phyloP scores from a whole-genome alignment of 1,284 basidiomycete genomes.

The Lignosus rhinocerotis region DNA sequence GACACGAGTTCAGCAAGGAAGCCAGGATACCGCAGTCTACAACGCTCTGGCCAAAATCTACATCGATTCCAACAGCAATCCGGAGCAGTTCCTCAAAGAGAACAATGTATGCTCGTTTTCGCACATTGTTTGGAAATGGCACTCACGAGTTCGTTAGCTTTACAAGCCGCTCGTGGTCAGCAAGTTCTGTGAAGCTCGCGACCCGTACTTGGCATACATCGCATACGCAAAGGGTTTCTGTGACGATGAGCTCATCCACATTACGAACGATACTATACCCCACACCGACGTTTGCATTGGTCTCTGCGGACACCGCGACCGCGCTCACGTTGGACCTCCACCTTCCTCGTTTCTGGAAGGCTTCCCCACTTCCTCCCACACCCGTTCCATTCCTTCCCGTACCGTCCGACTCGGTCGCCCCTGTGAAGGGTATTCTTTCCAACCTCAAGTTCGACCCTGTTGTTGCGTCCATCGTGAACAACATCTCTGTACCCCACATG shows the following conservation, averaged over 20 bases:
- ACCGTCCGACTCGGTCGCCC: constrained; percentile 47
- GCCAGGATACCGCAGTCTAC: constrained; percentile 91
- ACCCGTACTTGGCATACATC: constrained; percentile 98
- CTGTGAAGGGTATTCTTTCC: constrained; percentile 49
- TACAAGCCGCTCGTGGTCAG: constrained; percentile 97
- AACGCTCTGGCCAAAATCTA: constrained; percentile 99
- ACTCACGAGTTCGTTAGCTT: constrained; percentile 47
- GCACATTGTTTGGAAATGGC: not conserved
- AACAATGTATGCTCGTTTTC: constrained; percentile 76
- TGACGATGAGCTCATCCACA: constrained; percentile 95
- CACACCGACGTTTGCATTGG: constrained; percentile 43
- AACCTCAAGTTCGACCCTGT: constrained; percentile 58
- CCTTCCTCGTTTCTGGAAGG: constrained; percentile 65
- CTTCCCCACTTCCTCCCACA: constrained; percentile 47
- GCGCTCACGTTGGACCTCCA: constrained; percentile 46
- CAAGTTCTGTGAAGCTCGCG: constrained; percentile 99
- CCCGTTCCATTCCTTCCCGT: constrained; percentile 56
- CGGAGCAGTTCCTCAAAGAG: constrained; percentile 96
- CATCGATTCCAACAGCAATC: constrained; percentile 99
- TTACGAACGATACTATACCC: constrained; percentile 80
- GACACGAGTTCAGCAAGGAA: constrained; percentile 88
- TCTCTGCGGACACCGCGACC: constrained; percentile 42
- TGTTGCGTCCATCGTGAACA: constrained; percentile 62
- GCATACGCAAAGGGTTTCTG: constrained; percentile 99
- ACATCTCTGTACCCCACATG: constrained; percentile 60